Percentiles rank a stretch among this genome's conserved stretches.
Evolutionary conservation across 306 rosid species (phyloP).

Genomic region (Casuarina equisetifolia): DNA sequence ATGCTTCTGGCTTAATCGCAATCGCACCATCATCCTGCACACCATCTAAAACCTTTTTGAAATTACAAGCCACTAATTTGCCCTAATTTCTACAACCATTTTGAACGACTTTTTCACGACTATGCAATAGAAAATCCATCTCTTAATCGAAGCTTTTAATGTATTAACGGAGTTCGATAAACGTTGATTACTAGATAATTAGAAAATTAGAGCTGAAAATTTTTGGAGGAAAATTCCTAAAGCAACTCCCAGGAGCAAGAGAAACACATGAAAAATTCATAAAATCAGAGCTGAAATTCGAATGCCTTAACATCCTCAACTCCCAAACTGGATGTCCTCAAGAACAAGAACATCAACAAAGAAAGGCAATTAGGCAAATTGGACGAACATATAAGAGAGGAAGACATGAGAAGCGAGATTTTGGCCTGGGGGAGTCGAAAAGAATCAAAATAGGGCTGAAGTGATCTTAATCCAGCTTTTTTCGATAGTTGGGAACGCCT

Average conservation of each 20-base stretch:
- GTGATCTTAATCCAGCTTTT: constrained; percentile 59
- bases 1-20: background rate
- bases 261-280: background rate
- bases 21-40: background rate
- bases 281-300: background rate
- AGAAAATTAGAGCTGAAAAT: background rate
- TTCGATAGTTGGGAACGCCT: constrained; percentile 54
- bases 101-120: background rate
- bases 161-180: background rate
- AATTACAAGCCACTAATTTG: background rate
- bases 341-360: background rate
- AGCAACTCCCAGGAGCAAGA: background rate
- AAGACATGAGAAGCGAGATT: constrained; percentile 56
- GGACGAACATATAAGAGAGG: background rate
- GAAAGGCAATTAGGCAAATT: background rate
- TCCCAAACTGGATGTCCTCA: background rate
- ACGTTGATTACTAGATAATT: background rate
- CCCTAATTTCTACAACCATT: background rate
- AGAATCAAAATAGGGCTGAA: constrained; percentile 54
- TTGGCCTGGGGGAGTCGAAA: constrained; percentile 51
- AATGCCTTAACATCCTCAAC: background rate
- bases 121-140: background rate
- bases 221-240: background rate
- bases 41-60: background rate
- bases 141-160: too few species aligned